Conservation (phyloP, 768 basidiomycete species). For the Neoboletus brunneissimus region DNA sequence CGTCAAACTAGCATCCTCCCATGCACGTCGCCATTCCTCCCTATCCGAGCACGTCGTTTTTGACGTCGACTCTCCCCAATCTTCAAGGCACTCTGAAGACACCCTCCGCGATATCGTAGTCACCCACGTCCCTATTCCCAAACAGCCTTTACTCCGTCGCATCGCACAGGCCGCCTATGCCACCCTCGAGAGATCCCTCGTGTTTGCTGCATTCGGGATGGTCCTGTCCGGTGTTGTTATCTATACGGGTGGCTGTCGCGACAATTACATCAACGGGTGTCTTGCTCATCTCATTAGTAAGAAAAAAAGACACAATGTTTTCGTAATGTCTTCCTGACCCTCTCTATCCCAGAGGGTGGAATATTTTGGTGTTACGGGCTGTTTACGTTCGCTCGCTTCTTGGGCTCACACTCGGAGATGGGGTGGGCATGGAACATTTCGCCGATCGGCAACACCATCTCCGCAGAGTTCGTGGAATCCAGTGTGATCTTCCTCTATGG, state of each 20-base stretch:
- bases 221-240: constrained; percentile 68
- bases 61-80: constrained; percentile 40
- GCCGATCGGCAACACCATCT: constrained; percentile 46
- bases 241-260: constrained; percentile 87
- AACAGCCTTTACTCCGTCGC: constrained; percentile 34
- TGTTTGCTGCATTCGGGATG: constrained; percentile 70
- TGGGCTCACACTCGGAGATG: constrained; percentile 78
- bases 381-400: constrained; percentile 88
- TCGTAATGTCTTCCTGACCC: not conserved
- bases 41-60: constrained; percentile 55
- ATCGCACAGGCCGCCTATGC: constrained; percentile 50
- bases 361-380: constrained; percentile 95
- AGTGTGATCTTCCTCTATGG: constrained; percentile 86
- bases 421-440: constrained; percentile 96
- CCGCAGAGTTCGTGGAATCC: constrained; percentile 79
- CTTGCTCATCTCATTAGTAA: constrained; percentile 89
- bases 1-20: constrained; percentile 31
- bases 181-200: constrained; percentile 57
- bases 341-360: constrained; percentile 59
- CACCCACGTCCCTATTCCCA: constrained; percentile 8
- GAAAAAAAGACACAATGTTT: constrained; percentile 22
- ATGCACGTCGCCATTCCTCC: constrained; percentile 41
- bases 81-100: constrained; percentile 52
- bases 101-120: constrained; percentile 47
- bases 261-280: constrained; percentile 74